A percentile compares a stretch with the other conserved stretches of the same genome.
These are phyloP conservation scores for Tetracladium marchalianum DNA, from an alignment of 495 filamentous ascomycete species.

Conservation along the genomic window DNA sequence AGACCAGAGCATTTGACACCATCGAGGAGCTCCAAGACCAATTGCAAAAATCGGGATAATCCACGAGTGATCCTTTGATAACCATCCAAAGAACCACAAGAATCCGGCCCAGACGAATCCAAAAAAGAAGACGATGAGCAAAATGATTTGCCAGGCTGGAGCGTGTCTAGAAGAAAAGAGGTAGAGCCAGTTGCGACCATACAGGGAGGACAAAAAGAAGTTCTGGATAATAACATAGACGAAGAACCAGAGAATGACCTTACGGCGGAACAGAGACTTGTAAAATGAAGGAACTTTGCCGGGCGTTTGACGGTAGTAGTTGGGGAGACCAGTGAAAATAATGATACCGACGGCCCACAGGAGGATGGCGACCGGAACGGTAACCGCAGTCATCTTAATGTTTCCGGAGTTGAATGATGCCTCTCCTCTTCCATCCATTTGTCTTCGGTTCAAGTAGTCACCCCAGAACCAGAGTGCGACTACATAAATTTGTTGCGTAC, in stretches of 20 bases:
- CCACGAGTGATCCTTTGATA: conserved; percentile 49
- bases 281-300: conserved; percentile 56
- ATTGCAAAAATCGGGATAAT: conserved; percentile 58
- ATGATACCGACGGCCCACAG: conserved; percentile 41
- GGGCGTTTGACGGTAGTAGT: conserved; percentile 57
- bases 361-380: conserved; percentile 36
- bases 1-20: conserved; percentile 58
- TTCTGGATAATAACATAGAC: conserved; percentile 56
- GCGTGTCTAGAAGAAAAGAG: conserved; percentile 42
- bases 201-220: conserved; percentile 51
- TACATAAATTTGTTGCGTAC: conserved; percentile 54
- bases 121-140: conserved; percentile 50
- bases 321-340: conserved; percentile 47
- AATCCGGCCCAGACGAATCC: conserved; percentile 42
- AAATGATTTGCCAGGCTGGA: conserved; percentile 39
- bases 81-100: conserved; percentile 35
- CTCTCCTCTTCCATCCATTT: conserved; percentile 13
- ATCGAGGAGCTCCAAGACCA: conserved; percentile 51
- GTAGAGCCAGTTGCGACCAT: conserved; percentile 53
- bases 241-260: conserved; percentile 53
- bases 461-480: conserved; percentile 62
- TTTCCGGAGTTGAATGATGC: conserved; percentile 13
- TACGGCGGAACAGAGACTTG: conserved; percentile 43
- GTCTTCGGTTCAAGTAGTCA: conserved; percentile 3
- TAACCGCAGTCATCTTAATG: conserved; percentile 32